Base-by-base conservation (phyloP, 2,329 filamentous ascomycete species). In the Arthrobotrys sinensis region DNA sequence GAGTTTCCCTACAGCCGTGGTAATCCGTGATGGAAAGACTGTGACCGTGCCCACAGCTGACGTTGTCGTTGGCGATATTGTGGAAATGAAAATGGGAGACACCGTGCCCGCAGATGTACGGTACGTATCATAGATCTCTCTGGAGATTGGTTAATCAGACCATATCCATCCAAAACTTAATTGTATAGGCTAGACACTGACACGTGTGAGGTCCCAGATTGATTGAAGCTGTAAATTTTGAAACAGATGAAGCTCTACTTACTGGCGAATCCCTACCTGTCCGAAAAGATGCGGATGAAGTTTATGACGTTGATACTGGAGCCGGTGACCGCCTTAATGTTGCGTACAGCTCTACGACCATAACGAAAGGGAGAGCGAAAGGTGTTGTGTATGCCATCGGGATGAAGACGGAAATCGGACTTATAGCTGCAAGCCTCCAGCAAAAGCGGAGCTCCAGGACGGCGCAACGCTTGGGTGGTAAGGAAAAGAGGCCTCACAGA, bases 181-280 rank as follows among this genome's bases (percentile, higher is more conserved):
- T 24, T 45, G 34, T 24, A 6, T 6, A 11, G 16, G 32, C 19
- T 34, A n/a, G 48, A 72, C 5, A 45, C 53, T 72, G 43, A 72
- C 24, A 12, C 48, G 55, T 60, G 14, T 32, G 55, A 60, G 55
- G 55, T 43, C 55, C 55, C 55, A 72, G 55, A 64, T 62, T 65
- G 81, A 85, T 87, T 91, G 87, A 91, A 79, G 89, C 45, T 46
- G 85, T 88, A 83, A 89, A 89, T 79, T 86, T 88, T 55, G 88
- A 88, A 72, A 88, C 88, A 14, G 88, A 90, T 71, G 89, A 91
- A 82, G 88, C 89, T 5, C 86, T 90, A 21, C 85, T 91, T 28
- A 91, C 89, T 11, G 89, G 89, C 45, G 89, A 91, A 83, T 89
- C 89, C 10, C 84, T 90, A 1, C 89, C 89, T 28, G 87, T 90